These are phyloP conservation scores for Neopestalotiopsis sp. DNA, from an alignment of 2,329 filamentous ascomycete genomes.

Conservation along the genomic window DNA sequence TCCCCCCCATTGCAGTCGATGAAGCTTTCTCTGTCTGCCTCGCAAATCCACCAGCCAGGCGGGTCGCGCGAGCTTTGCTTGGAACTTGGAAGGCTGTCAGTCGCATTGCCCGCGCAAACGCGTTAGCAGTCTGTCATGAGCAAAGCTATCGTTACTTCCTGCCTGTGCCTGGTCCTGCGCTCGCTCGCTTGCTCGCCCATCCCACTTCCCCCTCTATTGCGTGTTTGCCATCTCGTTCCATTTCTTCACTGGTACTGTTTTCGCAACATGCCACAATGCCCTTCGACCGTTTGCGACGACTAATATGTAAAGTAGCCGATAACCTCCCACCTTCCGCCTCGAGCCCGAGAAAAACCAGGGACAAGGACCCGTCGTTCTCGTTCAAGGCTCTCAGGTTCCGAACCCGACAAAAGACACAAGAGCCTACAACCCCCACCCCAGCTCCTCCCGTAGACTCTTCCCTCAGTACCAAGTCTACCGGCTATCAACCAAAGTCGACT, in stretches of 20 bases:
- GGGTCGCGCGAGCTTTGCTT: no score
- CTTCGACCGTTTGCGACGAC: conserved; percentile 19
- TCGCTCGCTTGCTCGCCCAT: no score
- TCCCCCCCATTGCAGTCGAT: no score
- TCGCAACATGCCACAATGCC: conserved; percentile 18
- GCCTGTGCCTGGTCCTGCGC: background rate
- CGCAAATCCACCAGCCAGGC: no score
- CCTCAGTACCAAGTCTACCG: background rate
- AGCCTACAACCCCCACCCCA: conserved; percentile 9
- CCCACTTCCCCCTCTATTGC: background rate
- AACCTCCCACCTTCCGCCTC: conserved; percentile 14
- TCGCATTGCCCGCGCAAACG: background rate
- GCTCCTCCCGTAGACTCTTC: background rate
- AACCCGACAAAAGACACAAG: conserved; percentile 1
- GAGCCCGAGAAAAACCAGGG: background rate
- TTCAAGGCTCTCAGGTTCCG: conserved; percentile 15
- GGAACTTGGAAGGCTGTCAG: background rate
- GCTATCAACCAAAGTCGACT: background rate
- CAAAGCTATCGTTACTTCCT: background rate
- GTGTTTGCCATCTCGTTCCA: background rate
- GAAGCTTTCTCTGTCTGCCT: no score
- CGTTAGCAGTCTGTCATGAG: background rate
- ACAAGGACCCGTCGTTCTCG: conserved; percentile 3
- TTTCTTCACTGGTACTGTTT: background rate
- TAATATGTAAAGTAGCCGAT: conserved; percentile 21